Evolutionary conservation across 805 yeast genomes (phyloP).

Genomic region (Clavispora vitiphila): DNA sequence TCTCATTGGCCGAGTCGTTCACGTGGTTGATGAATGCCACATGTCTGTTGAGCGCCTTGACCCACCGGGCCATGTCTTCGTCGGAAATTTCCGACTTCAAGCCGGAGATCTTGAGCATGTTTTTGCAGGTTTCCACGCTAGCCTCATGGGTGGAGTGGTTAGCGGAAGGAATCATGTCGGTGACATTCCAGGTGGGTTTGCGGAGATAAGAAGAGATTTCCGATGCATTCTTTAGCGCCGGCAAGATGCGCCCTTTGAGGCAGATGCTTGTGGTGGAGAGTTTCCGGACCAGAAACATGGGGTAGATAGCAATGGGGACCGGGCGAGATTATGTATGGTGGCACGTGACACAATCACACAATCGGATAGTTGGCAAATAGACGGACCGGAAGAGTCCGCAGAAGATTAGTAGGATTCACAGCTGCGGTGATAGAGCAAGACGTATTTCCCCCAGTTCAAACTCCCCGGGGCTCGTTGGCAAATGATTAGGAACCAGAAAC

Average conservation of each 20-base stretch:
- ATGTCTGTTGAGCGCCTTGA: conserved; percentile 40
- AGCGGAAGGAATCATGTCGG: conserved; percentile 11
- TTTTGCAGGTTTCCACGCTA: conserved; percentile 17
- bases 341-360: not conserved
- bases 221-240: conserved; percentile 4
- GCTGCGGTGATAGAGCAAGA: too few species aligned
- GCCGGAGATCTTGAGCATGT: conserved; percentile 47
- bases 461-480: too few species aligned
- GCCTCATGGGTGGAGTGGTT: conserved; percentile 7
- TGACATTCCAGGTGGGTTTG: conserved; percentile 10
- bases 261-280: not conserved
- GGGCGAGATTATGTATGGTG: not conserved
- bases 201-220: conserved; percentile 7
- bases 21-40: conserved; percentile 46
- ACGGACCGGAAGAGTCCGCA: too few species aligned
- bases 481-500: too few species aligned
- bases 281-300: not conserved
- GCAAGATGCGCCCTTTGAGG: not conserved
- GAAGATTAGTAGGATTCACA: too few species aligned
- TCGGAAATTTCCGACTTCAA: conserved; percentile 26
- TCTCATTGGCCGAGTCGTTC: conserved; percentile 4
- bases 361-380: too few species aligned
- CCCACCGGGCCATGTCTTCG: conserved; percentile 25
- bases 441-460: too few species aligned
- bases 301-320: not conserved